Conservation (phyloP, 2,329 filamentous ascomycete genomes). For the Colletotrichum eleusines region DNA sequence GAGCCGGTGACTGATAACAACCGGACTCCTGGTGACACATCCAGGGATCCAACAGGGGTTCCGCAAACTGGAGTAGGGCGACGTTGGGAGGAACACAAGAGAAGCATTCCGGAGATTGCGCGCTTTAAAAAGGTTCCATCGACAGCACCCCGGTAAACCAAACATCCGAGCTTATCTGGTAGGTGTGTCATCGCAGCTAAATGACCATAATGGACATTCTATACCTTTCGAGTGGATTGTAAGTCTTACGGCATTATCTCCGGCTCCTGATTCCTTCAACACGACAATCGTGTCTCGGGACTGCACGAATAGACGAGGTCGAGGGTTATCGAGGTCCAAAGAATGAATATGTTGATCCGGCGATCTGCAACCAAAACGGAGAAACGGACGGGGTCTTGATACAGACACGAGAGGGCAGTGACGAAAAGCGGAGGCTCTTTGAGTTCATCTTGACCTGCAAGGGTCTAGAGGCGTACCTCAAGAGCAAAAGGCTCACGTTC, state of each 20-base stretch:
- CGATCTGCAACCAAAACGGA: constrained; percentile 11
- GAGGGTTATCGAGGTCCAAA: background rate
- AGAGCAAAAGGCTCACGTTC: background rate
- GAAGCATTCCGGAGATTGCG: background rate
- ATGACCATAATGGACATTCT: background rate
- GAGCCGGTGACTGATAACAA: too few species aligned
- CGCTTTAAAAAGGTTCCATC: background rate
- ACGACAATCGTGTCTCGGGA: background rate
- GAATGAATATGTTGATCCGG: background rate
- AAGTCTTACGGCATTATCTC: background rate
- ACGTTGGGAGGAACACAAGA: background rate
- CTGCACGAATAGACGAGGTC: background rate
- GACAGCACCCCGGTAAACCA: background rate
- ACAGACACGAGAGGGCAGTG: background rate
- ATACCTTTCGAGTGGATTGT: background rate
- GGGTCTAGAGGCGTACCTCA: background rate
- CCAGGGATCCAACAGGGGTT: background rate
- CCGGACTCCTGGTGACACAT: background rate
- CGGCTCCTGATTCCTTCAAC: background rate
- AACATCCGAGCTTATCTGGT: background rate
- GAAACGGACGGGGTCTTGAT: background rate
- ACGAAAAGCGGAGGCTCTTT: background rate
- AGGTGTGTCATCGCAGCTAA: background rate
- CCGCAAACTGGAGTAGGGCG: background rate
- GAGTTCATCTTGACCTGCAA: constrained; percentile 14